Evolutionary conservation across 2,329 filamentous ascomycete genomes (phyloP), one percentile per base, ranked within the genome.

Genomic region (Penicillium expansum): DNA sequence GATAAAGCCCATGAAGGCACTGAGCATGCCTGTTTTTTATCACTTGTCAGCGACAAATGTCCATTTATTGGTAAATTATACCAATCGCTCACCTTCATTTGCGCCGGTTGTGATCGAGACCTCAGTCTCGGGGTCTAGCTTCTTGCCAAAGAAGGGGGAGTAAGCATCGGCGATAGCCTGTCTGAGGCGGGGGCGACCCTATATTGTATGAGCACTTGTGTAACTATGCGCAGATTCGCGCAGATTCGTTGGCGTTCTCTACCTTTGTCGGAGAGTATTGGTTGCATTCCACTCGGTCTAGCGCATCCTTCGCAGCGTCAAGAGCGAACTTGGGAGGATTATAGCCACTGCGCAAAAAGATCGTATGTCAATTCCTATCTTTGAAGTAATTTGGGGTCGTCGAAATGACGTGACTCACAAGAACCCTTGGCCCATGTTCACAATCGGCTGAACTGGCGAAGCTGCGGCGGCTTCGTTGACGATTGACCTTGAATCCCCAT

Each of bases 1-100:
- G 57, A 99, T 86, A 67, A 99, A 99, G 3, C 85, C 94, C 94
- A 99, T 97, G 71, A 99, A 97, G 0, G 92, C 94, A 71, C 90
- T 93, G 63, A 99, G 81, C 91, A 97, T 97, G 68, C 91, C 85
- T 84, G n/a, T 56, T 4, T 39, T 22, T 20, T 7, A 9, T 41
- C 2, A 27, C 42, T 27, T 20, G 48, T 53, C 20, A 56, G 54
- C n/a, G 41, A 27, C 4, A 27, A 33, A 37, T 32, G 10, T 32
- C 56, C 48, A 60, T 41, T 35, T 30, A 9, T 48, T 6, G 27
- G 9, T 20, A 39, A 4, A 6, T 5, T 10, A 10, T 5, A 2
- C 13, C 14, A 9, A 38, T 29, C n/a, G 32, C 67, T 52, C 51
- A 77, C 76, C 78, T 69, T 81, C 79, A 65, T 81, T 81, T 49